Base-by-base conservation (phyloP, 176 grass and related monocot species). In the Luzula sylvatica region DNA sequence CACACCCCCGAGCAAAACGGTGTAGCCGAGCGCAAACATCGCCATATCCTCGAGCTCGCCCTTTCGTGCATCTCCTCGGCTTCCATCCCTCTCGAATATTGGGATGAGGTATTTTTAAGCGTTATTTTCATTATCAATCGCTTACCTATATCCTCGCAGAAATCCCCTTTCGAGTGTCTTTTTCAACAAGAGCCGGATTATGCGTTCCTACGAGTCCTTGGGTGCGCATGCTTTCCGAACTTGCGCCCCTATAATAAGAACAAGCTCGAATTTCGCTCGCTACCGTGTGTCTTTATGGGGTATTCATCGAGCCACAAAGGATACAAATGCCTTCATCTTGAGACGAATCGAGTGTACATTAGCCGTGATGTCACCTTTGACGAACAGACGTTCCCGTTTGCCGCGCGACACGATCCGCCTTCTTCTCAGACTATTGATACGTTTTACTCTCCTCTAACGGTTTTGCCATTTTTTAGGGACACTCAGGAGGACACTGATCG, bases 1-100 rank as follows among this genome's bases (percentile, higher is more conserved):
- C 11, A 38, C 23, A 17, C 52, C 11, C 61, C 15, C 4, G 27
- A 60, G 35, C 43, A 51, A 29, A 65, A 65, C 50, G 20, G 55
- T 5, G 1, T 7, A 7, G 24, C 15, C 3, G 55, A 60, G 24
- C 3, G 55, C 3, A 60, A 60, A 18, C 3, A 15, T 17, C 1
- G 24, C 4, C 55, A 60, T 6, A 60, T 60, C 18, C 3, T 17
- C 16, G 15, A 60, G 18, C 18, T 39, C 11, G 15, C 12, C 16
- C 26, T 39, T 1, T 13, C 24, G 7, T 12, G 12, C 4, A 27
- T 60, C 15, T 1, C 55, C 8, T 1, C 30, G 4, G 11, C 27
- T 13, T 12, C 3, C 4, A 39, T 60, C 11, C 24, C 55, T 1
- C 21, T 28, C 15, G 0, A 48, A 2, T 64, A 14, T 25, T 64